Conservation (phyloP, 2,329 filamentous ascomycete genomes). For the Cladosporium halotolerans region DNA sequence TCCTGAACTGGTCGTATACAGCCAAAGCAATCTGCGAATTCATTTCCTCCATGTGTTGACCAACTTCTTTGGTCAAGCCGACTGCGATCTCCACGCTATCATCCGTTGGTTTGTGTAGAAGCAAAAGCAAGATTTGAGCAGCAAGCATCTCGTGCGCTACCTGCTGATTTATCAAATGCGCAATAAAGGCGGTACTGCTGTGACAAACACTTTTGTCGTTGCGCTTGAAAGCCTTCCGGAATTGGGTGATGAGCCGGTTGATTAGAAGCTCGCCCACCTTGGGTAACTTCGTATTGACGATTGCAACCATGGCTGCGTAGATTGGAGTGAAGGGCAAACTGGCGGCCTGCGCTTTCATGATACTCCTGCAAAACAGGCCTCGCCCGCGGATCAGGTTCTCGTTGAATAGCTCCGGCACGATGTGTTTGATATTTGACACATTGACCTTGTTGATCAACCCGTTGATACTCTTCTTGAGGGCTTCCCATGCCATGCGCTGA, state of each 20-base stretch:
- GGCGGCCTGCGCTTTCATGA: constrained; percentile 97
- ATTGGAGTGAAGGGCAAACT: constrained; percentile 95
- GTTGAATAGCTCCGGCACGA: constrained; percentile 89
- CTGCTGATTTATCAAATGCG: constrained; percentile 92
- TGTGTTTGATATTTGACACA: constrained; percentile 93
- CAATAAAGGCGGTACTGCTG: constrained; percentile 88
- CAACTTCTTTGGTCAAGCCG: constrained; percentile 84
- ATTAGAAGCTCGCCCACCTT: constrained; percentile 88
- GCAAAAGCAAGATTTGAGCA: constrained; percentile 83
- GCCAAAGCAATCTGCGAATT: constrained; percentile 77
- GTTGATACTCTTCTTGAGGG: constrained; percentile 97
- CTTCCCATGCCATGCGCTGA: constrained; percentile 98
- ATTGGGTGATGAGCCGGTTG: constrained; percentile 79
- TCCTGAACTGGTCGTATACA: constrained; percentile 93
- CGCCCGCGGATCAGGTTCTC: constrained; percentile 90
- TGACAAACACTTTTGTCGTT: constrained; percentile 97
- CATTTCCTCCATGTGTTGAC: constrained; percentile 93
- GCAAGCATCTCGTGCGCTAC: constrained; percentile 91
- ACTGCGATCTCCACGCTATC: constrained; percentile 98
- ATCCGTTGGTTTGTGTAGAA: constrained; percentile 91
- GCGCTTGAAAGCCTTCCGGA: constrained; percentile 89
- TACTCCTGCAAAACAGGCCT: constrained; percentile 87
- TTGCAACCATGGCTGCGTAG: constrained; percentile 89
- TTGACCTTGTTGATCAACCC: constrained; percentile 99
- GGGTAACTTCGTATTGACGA: constrained; percentile 95